A percentile compares a stretch with the other conserved stretches of the same genome.
Evolutionary conservation across 305 asterid genomes (phyloP).

Genomic region (Solanum hybrid): DNA sequence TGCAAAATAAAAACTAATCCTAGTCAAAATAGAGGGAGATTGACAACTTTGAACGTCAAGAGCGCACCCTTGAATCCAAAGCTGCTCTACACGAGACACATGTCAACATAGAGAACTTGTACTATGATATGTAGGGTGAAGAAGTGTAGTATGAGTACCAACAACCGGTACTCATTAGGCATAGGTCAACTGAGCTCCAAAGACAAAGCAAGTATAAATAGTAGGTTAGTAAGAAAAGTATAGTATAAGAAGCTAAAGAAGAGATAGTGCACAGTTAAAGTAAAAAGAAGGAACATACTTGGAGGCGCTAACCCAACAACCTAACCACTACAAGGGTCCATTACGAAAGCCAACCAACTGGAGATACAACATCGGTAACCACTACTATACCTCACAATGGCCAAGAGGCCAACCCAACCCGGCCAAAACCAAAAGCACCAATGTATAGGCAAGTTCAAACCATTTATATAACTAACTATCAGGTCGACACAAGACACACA

Average conservation of each 20-base stretch:
- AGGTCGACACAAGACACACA: neutral
- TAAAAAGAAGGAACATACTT: neutral
- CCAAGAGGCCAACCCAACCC: neutral
- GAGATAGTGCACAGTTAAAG: neutral
- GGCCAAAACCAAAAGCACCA: neutral
- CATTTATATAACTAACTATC: neutral
- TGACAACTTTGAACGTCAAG: neutral
- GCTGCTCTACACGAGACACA: neutral
- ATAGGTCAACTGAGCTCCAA: neutral
- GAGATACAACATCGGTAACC: neutral
- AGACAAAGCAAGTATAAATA: neutral
- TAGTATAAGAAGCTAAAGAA: neutral
- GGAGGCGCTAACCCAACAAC: neutral
- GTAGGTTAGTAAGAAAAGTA: neutral
- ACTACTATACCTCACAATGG: neutral
- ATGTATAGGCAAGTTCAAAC: neutral
- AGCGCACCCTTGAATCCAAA: neutral
- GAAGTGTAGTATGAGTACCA: neutral
- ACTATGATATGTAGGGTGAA: neutral
- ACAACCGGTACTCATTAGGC: neutral
- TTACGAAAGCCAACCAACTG: neutral
- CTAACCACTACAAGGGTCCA: neutral
- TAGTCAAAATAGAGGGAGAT: neutral
- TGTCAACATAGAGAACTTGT: neutral
- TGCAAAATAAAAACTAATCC: neutral